phyloP scores from a whole-genome alignment of 805 yeast species.

The Debaryomyces hansenii region DNA sequence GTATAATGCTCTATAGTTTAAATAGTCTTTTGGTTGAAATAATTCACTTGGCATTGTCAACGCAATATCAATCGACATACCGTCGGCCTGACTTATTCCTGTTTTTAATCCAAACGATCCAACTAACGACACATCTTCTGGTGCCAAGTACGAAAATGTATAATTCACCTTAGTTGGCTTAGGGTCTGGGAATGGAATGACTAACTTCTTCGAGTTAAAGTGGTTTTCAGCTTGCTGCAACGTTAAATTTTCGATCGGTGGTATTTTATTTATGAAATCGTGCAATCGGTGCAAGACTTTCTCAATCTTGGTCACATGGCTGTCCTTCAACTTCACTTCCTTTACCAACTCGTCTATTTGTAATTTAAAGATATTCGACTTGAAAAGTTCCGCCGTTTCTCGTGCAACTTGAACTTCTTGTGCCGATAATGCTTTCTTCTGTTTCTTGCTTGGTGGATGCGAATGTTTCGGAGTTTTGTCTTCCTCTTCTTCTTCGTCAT shows the following conservation, averaged over 20 bases:
- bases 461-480: neutral
- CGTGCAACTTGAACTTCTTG: slow-evolving; percentile 90
- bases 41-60: slow-evolving; percentile 76
- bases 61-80: slow-evolving; percentile 73
- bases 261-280: slow-evolving; percentile 63
- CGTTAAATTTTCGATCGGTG: slow-evolving; percentile 51
- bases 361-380: slow-evolving; percentile 90
- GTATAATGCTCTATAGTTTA: slow-evolving; percentile 86
- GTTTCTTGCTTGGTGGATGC: slow-evolving; percentile 32
- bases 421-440: slow-evolving; percentile 49
- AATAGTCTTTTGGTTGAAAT: slow-evolving; percentile 83
- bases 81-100: slow-evolving; percentile 62
- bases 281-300: slow-evolving; percentile 73
- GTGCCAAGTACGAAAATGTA: slow-evolving; percentile 66
- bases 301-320: slow-evolving; percentile 65
- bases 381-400: slow-evolving; percentile 91
- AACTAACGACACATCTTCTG: slow-evolving; percentile 72
- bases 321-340: slow-evolving; percentile 75
- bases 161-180: slow-evolving; percentile 74
- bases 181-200: slow-evolving; percentile 89
- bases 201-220: slow-evolving; percentile 52
- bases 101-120: slow-evolving; percentile 91
- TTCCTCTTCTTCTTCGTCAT: slow-evolving; percentile 4
- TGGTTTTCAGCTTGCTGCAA: slow-evolving; percentile 59
- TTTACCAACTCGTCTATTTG: slow-evolving; percentile 89